Base-by-base conservation (phyloP, 495 filamentous ascomycete genomes). In the Xylaria cubensis region DNA sequence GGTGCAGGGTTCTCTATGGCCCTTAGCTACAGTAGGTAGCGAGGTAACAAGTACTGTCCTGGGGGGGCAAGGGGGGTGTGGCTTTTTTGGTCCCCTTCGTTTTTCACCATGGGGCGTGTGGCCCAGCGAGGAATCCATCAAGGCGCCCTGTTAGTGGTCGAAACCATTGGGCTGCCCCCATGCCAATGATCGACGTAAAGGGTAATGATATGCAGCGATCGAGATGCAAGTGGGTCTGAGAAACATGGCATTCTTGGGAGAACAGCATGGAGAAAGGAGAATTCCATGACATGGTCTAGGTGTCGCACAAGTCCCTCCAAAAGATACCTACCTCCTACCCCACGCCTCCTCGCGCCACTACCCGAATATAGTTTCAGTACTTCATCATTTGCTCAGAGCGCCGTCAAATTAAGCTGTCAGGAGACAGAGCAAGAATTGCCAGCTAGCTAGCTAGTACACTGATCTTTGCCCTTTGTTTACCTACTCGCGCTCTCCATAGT, bases 171-270 rank as follows among this genome's bases (percentile, higher is more conserved):
- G 61, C 69, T 39, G 6, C 36, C 56, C 69, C 58, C 72, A 71
- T 74, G 73, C 69, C 73, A 53, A 64, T 19, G 59, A 24, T 55
- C 46, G 64, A 56, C 63, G 46, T 65, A 73, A 75, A 55, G 39
- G 58, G 71, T 32, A 68, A 59, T 55, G 72, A 73, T 74, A 42
- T 66, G 32, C 64, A 55, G 53, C 68, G 74, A 78, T 79, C 77
- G 68, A 72, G 77, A 77, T 76, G 72, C 53, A 59, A 74, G 71
- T 69, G 72, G 77, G 50, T 67, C 71, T n/a, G 44, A 29, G 51
- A 50, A 74, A 59, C 56, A 79, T 79, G 70, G 75, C 68, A 77
- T 77, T 79, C 64, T 79, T 68, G 53, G 7, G 64, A 77, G 74
- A 74, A 36, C 73, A 74, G 69, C 59, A 72, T 76, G 53, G 72